These are phyloP conservation scores for Cystofilobasidium capitatum DNA, from an alignment of 768 basidiomycete genomes.

Conservation along the genomic window DNA sequence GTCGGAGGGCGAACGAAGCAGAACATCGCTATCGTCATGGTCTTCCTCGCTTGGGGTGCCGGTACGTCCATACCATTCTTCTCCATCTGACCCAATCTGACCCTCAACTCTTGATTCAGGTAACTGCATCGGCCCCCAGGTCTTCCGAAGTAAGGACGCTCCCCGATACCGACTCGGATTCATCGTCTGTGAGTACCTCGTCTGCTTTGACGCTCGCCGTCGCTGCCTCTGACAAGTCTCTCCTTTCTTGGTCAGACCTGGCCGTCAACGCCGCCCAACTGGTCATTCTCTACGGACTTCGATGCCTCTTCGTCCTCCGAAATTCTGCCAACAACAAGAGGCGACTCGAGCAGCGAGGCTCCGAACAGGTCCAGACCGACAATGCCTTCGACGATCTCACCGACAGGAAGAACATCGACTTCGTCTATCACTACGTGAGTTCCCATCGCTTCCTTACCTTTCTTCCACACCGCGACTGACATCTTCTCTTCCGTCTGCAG, in stretches of 20 bases:
- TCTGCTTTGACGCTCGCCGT: neutral
- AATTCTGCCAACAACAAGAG: conserved; percentile 31
- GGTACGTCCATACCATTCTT: no score
- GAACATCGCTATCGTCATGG: conserved; percentile 45
- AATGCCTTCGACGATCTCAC: conserved; percentile 48
- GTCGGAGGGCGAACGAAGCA: conserved; percentile 46
- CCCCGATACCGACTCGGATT: conserved; percentile 45
- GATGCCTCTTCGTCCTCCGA: conserved; percentile 39
- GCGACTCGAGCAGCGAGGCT: neutral
- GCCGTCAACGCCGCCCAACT: neutral
- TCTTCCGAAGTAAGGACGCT: conserved; percentile 45
- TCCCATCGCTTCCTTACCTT: no score
- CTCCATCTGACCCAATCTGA: no score
- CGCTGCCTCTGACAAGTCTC: neutral
- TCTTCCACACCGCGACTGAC: no score
- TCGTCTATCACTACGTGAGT: conserved; percentile 5
- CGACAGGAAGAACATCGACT: conserved; percentile 47
- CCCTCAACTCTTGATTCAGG: no score
- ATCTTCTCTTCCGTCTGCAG: no score
- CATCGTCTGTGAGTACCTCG: conserved; percentile 32
- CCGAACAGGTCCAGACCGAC: conserved; percentile 35
- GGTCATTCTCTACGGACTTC: conserved; percentile 42
- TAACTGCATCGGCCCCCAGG: conserved; percentile 48
- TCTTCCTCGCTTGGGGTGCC: conserved; percentile 48
- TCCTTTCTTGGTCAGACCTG: neutral